Conservation (phyloP, 75 land plant species). For the Isoetes taiwanensis region DNA sequence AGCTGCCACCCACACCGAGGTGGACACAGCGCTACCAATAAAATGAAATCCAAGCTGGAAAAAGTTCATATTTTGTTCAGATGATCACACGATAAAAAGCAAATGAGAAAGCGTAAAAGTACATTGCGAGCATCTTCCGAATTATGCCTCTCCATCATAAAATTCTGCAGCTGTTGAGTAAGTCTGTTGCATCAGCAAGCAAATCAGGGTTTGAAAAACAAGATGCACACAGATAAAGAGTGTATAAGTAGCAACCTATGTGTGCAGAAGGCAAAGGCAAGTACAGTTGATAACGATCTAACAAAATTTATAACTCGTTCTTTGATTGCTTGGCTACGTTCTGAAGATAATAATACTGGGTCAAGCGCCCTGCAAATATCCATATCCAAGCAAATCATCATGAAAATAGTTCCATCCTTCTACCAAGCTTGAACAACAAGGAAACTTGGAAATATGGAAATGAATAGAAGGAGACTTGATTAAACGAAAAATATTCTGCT, state of each 20-base stretch:
- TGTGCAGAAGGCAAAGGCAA: slow-evolving; percentile 68
- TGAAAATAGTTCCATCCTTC: too few relatives aligned
- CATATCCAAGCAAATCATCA: not conserved
- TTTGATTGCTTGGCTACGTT: slow-evolving; percentile 70
- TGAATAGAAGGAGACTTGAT: too few relatives aligned
- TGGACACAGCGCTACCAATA: slow-evolving; percentile 70
- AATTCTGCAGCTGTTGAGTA: slow-evolving; percentile 61
- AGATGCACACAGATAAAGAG: not conserved
- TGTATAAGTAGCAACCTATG: slow-evolving; percentile 35
- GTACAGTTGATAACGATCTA: slow-evolving; percentile 61
- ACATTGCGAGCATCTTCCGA: slow-evolving; percentile 56
- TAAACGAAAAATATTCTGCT: not conserved
- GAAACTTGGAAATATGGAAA: too few relatives aligned
- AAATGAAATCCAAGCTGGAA: slow-evolving; percentile 82
- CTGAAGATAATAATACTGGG: slow-evolving; percentile 49
- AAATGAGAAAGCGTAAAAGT: slow-evolving; percentile 12
- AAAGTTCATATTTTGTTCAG: not conserved
- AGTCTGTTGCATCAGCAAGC: slow-evolving; percentile 31
- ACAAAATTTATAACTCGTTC: slow-evolving; percentile 65
- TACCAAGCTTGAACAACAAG: too few relatives aligned
- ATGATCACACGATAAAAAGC: not conserved
- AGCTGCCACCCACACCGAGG: slow-evolving; percentile 92
- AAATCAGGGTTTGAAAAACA: not conserved
- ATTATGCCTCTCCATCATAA: slow-evolving; percentile 42
- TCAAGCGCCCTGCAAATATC: slow-evolving; percentile 62